phyloP scores from a whole-genome alignment of 768 basidiomycete genomes.

The Mycena maculata region DNA sequence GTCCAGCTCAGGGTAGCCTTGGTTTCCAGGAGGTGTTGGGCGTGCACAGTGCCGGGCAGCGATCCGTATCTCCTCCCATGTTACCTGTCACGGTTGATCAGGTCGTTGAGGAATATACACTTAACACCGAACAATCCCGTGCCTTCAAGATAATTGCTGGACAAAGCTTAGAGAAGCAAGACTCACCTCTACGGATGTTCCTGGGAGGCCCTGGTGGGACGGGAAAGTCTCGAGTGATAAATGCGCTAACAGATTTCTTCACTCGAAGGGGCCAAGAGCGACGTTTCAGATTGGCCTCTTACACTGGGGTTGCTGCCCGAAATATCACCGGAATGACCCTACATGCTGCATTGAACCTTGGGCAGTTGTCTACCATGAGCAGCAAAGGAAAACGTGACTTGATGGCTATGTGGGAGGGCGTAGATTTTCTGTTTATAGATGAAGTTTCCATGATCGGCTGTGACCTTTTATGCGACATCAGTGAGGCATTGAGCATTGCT shows the following conservation, averaged over 20 bases:
- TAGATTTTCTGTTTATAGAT: constrained; percentile 54
- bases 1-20: no score
- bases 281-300: constrained; percentile 45
- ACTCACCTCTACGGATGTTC: constrained; percentile 46
- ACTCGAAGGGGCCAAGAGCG: constrained; percentile 24
- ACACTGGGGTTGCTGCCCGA: constrained; percentile 53
- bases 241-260: constrained; percentile 49
- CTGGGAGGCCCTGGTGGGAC: constrained; percentile 55
- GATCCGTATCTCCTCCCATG: no score
- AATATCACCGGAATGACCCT: constrained; percentile 54
- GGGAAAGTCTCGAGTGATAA: constrained; percentile 54
- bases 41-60: no score
- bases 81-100: constrained; percentile 24
- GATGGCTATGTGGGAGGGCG: constrained; percentile 50
- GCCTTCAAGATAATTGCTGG: constrained; percentile 47
- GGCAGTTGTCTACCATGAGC: background rate
- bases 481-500: constrained; percentile 44
- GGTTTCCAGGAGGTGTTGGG: no score
- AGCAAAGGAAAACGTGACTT: constrained; percentile 31
- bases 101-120: constrained; percentile 36
- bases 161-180: constrained; percentile 34
- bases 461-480: constrained; percentile 44
- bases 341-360: constrained; percentile 46
- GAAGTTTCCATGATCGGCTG: constrained; percentile 55
- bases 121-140: constrained; percentile 49